Conservation (phyloP, 371 early-diverging fungal genomes). For the Apophysomyces ossiformis region DNA sequence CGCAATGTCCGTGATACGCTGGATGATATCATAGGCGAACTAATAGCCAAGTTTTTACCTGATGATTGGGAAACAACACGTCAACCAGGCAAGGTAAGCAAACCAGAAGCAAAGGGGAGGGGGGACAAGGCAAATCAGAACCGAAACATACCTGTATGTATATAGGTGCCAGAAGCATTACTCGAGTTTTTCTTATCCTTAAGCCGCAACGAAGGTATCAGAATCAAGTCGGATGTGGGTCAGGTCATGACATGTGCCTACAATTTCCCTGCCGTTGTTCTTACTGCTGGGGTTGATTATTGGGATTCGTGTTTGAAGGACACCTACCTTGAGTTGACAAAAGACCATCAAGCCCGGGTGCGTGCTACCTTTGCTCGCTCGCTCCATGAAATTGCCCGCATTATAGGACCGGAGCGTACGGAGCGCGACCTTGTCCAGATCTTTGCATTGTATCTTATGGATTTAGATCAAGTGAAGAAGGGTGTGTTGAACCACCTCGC, state of each 20-base stretch:
- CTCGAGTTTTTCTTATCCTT: slow-evolving; percentile 26
- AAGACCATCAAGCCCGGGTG: slow-evolving; percentile 50
- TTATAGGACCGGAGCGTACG: slow-evolving; percentile 56
- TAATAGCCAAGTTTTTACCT: slow-evolving; percentile 54
- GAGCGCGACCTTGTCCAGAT: slow-evolving; percentile 56
- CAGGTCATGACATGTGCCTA: slow-evolving; percentile 55
- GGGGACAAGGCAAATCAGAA: neutral
- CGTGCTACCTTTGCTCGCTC: slow-evolving; percentile 55
- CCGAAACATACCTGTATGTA: too few species aligned
- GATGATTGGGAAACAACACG: slow-evolving; percentile 37
- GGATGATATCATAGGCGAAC: slow-evolving; percentile 53
- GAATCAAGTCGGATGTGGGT: slow-evolving; percentile 38
- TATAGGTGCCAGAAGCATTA: slow-evolving; percentile 23
- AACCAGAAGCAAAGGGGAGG: slow-evolving; percentile 12
- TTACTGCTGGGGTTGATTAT: slow-evolving; percentile 50
- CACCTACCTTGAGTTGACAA: slow-evolving; percentile 39
- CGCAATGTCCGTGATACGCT: slow-evolving; percentile 51
- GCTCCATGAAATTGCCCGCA: slow-evolving; percentile 53
- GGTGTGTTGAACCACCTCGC: slow-evolving; percentile 54
- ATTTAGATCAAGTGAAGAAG: slow-evolving; percentile 56
- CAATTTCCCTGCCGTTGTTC: slow-evolving; percentile 57
- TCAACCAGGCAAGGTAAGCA: slow-evolving; percentile 29
- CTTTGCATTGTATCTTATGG: slow-evolving; percentile 55
- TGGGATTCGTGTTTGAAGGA: slow-evolving; percentile 48
- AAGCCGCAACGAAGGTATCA: slow-evolving; percentile 19